These are phyloP conservation scores for Trypethelium eluteriae DNA, from an alignment of 495 filamentous ascomycete genomes.

Conservation along the genomic window DNA sequence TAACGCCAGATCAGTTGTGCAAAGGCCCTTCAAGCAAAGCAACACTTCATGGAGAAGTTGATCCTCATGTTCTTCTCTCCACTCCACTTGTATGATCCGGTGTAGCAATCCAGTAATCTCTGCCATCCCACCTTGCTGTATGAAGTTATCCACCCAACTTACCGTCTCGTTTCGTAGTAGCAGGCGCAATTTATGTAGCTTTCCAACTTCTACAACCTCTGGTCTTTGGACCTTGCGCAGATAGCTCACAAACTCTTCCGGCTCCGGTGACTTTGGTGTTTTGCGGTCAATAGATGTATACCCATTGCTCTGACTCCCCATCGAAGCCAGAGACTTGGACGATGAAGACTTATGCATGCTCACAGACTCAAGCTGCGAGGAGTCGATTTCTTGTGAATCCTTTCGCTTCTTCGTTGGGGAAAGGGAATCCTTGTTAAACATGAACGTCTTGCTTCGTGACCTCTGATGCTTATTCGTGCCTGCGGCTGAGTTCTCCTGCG, in stretches of 20 bases:
- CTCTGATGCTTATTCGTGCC: conserved; percentile 35
- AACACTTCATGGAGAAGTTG: conserved; percentile 83
- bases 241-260: conserved; percentile 76
- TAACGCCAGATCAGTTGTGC: conserved; percentile 79
- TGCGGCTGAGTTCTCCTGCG: conserved; percentile 9
- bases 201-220: conserved; percentile 80
- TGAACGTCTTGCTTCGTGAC: conserved; percentile 69
- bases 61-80: conserved; percentile 98
- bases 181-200: conserved; percentile 84
- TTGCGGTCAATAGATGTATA: conserved; percentile 26
- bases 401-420: conserved; percentile 52
- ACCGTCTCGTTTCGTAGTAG: conserved; percentile 91
- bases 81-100: conserved; percentile 88
- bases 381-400: conserved; percentile 39
- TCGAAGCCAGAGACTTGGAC: conserved; percentile 42
- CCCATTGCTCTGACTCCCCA: conserved; percentile 18
- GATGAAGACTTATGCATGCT: conserved; percentile 40
- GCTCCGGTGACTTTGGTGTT: conserved; percentile 39
- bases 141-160: conserved; percentile 87
- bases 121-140: conserved; percentile 81
- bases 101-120: conserved; percentile 81
- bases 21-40: conserved; percentile 88
- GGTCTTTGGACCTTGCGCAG: conserved; percentile 69
- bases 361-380: conserved; percentile 29
- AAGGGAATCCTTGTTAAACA: conserved; percentile 53